Evolutionary conservation across 2,329 filamentous ascomycete species (phyloP), one percentile per base, ranked within the genome.

Genomic region (Cladosporium sp.): DNA sequence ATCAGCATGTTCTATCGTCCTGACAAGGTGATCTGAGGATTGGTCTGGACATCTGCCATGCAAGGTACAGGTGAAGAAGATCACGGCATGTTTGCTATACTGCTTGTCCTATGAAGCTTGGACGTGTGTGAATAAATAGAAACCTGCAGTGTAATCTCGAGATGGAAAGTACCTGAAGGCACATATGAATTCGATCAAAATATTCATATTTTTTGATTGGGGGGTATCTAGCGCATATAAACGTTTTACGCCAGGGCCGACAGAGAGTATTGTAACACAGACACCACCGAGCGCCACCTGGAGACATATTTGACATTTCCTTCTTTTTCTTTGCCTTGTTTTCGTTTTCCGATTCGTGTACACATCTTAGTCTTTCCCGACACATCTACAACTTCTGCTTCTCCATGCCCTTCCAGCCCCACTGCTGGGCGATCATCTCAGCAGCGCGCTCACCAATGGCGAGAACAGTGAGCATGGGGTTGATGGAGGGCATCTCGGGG

Each of bases 381-480:
- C n/a, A n/a, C 35, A 31, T 46, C 66, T 82, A 87, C 80, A 87
- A 77, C 75, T 78, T 84, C 73, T 84, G 79, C 77, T 75, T 80
- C 77, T 85, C 80, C 73, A 83, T 75, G 67, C 83, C 83, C 75
- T 81, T 86, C 88, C 88, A 90, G 23, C 87, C 87, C 66, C 86
- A 90, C 70, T 92, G 88, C 75, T 89, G 84, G 33, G 89, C 89
- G 75, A 97, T 89, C 77, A 97, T 78, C 83, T 97, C 93, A 0
- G 93, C 93, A 6, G 88, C 89, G 65, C 91, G 85, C 86, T 97
- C 93, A 8, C 91, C 93, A 72, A 96, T 87, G 62, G 87, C 89
- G 75, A 96, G 79, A 5, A 96, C 92, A 1, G 92, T 97, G 75
- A 96, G 81, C 93, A 96, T 95, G 66, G 91, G 92, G 81, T 96